These are phyloP conservation scores for Ceratocystis colombiana DNA, from an alignment of 2,329 filamentous ascomycete genomes.

Conservation along the genomic window DNA sequence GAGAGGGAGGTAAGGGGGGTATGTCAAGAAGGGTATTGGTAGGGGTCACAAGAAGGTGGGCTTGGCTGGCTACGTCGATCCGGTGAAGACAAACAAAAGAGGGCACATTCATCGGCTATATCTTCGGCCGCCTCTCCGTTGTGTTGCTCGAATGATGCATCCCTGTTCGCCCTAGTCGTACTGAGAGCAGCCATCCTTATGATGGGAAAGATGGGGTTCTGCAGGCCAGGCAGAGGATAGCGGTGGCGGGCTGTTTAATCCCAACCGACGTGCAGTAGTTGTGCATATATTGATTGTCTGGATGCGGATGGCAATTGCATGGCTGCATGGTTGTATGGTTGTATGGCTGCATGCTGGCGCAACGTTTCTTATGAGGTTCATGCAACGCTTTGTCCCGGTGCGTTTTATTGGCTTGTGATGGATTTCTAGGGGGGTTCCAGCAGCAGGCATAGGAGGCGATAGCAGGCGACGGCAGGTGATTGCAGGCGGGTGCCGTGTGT, in stretches of 20 bases:
- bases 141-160: not conserved
- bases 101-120: not conserved
- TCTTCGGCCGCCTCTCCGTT: not conserved
- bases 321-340: not conserved
- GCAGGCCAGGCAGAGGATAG: too few species aligned
- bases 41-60: too few species aligned
- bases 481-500: too few species aligned
- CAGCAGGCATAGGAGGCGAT: too few species aligned
- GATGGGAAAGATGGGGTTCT: not conserved
- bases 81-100: not conserved
- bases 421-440: too few species aligned
- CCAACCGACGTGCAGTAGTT: not conserved
- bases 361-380: not conserved
- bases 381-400: not conserved
- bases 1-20: too few species aligned
- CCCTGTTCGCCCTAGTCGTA: not conserved
- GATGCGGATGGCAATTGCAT: not conserved
- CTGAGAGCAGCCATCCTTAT: not conserved
- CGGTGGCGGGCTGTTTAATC: not conserved
- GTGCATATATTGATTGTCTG: constrained; percentile 3
- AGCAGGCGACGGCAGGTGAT: too few species aligned
- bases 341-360: not conserved
- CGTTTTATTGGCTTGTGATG: not conserved
- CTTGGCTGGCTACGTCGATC: too few species aligned
- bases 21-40: too few species aligned